Evolutionary conservation across 495 filamentous ascomycete species (phyloP), one percentile per base, ranked within the genome.

Genomic region (Friedmanniomyces simplex): DNA sequence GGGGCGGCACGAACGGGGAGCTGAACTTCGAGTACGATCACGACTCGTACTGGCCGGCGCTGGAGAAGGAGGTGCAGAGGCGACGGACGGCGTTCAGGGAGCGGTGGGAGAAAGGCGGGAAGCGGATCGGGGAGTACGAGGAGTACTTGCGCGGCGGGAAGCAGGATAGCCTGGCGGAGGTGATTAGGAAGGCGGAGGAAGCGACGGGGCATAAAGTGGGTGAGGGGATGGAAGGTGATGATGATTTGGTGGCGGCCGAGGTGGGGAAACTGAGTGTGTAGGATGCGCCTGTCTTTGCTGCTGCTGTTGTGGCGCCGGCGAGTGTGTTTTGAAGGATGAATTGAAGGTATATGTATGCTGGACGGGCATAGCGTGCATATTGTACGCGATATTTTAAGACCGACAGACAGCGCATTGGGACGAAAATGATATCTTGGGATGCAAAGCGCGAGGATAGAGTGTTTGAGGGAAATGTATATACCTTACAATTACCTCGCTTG

Each of bases 1-100:
- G 28, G 8, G 82, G 80, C 46, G 2, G 3, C 14, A 43, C 4
- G 39, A 43, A 43, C 59, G 83, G 83, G 25, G 74, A 82, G 50
- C 72, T 83, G 32, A 72, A 89, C 36, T 98, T 97, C 64, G 81
- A 84, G 66, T 98, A 98, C 67, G 83, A 94, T 58, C 94, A 98
- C 70, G 66, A 76, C 0, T 70, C 74, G 21, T 98, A 96, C 76
- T 98, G 93, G 93, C 88, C 90, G 3, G 84, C 88, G 8, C 73
- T 98, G 51, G 77, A 79, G 54, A 76, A 79, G 61, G 68, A 95
- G 54, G 82, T 83, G 59, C 73, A 76, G 22, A 72, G 83, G 67
- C 79, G 79, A 58, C 76, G 79, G 25, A 74, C 74, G 21, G 77
- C 77, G 43, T 77, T 80, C 57, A 70, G 66, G 43, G 77, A 82